Evolutionary conservation across 2,329 filamentous ascomycete species (phyloP), one percentile per base, ranked within the genome.

Genomic region (Xylariaceae sp.): DNA sequence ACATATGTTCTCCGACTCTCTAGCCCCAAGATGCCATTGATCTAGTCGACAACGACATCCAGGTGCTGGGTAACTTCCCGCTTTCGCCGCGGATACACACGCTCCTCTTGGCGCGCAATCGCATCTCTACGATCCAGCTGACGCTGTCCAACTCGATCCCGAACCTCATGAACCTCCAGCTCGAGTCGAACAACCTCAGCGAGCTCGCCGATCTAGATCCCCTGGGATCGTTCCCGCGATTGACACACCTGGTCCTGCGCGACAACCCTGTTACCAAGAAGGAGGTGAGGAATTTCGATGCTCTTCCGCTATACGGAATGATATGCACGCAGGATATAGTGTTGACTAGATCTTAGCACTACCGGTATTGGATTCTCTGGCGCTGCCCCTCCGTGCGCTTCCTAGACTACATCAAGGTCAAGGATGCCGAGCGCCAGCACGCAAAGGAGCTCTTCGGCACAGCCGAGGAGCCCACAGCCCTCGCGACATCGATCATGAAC

Each of bases 1-100:
- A 63, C 57, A 18, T 23, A 11, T 10, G 6, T 2, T 3, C 18
- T 17, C 10, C 1, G 9, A 15, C 13, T 5, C 10, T n/a, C n/a
- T 70, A 95, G 90, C 90, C 92, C 69, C 92, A 95, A 83, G 94
- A 97, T 80, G 87, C 90, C 66, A 95, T 99, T 81, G 94, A 99
- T 78, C 88, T 99, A 71, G 97, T 94, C 75, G 94, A 99, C 81
- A 99, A 99, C 76, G 92, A 97, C 76, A 93, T 99, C 71, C 86
- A 90, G 68, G 81, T 88, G 53, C 84, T 99, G 64, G 88, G 87
- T 66, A 97, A 97, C 78, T 96, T 99, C 74, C 94, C 94, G 2
- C 85, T 96, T 54, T 93, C 89, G 58, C 92, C 91, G 51, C 89
- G 94, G 67, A 81, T 97, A 69, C 89, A 86, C 68, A 96, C 91